Conservation (phyloP, 2,329 filamentous ascomycete genomes). For the Xylaria sp. region DNA sequence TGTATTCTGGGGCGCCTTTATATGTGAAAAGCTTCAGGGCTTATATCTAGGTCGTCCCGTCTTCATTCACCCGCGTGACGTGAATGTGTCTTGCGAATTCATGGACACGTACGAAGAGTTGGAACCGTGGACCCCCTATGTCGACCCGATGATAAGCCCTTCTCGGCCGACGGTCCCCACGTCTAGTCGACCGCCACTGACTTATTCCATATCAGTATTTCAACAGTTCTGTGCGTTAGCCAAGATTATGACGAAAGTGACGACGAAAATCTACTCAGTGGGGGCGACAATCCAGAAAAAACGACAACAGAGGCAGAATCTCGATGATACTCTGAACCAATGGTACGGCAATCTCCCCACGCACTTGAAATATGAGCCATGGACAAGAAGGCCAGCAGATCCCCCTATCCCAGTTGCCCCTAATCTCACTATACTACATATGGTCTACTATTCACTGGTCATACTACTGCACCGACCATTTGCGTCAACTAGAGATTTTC, state of each 20-base stretch:
- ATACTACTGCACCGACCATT: not conserved
- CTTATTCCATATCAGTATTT: conserved; percentile 4
- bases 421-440: not conserved
- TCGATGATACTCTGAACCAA: not conserved
- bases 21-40: conserved; percentile 1
- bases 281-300: not conserved
- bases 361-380: not conserved
- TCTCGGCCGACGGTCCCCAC: not conserved
- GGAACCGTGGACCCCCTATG: not conserved
- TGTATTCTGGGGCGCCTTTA: not conserved
- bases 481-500: not conserved
- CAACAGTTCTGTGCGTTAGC: not conserved
- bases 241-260: not conserved
- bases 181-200: not conserved
- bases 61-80: not conserved
- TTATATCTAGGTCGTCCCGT: not conserved
- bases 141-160: not conserved
- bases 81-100: not conserved
- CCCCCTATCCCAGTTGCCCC: not conserved
- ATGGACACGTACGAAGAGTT: not conserved
- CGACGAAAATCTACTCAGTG: not conserved
- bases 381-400: not conserved
- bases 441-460: not conserved
- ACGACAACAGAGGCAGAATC: not conserved
- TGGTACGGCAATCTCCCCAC: not conserved